Conservation (phyloP, 495 filamentous ascomycete species). For the Xylaria scruposa region DNA sequence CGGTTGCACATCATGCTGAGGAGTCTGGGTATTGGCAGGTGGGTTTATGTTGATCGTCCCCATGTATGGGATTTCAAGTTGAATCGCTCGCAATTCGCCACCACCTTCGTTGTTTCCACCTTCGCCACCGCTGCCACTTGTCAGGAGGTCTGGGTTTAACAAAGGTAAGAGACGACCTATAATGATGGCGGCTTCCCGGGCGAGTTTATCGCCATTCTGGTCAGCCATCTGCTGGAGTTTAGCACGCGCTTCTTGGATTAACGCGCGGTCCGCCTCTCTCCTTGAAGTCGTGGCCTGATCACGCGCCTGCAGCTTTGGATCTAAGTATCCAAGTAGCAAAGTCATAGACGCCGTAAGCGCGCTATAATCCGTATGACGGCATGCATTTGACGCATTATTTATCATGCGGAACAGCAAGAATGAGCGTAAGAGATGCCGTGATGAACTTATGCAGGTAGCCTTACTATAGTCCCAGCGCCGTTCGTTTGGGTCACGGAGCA, state of each 20-base stretch:
- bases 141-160: conserved; percentile 36
- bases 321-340: conserved; percentile 49
- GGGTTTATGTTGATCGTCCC: conserved; percentile 55
- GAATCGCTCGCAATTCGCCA: conserved; percentile 30
- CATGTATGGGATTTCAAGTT: conserved; percentile 55
- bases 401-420: conserved; percentile 48
- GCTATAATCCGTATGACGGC: conserved; percentile 54
- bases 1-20: conserved; percentile 19
- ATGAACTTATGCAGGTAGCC: conserved; percentile 47
- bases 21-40: conserved; percentile 22
- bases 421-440: conserved; percentile 48
- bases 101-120: conserved; percentile 18
- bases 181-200: conserved; percentile 48
- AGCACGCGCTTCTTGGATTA: conserved; percentile 43
- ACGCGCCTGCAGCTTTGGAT: conserved; percentile 37
- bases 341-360: conserved; percentile 55
- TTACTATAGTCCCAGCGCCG: conserved; percentile 57
- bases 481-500: conserved; percentile 52
- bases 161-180: conserved; percentile 53
- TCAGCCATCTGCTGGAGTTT: conserved; percentile 49
- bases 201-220: conserved; percentile 47
- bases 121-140: conserved; percentile 1
- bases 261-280: conserved; percentile 43
- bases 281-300: conserved; percentile 43
- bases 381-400: conserved; percentile 45